Evolutionary conservation across 345 rosid genomes (phyloP).

Genomic region (Raphanus raphanistrum): DNA sequence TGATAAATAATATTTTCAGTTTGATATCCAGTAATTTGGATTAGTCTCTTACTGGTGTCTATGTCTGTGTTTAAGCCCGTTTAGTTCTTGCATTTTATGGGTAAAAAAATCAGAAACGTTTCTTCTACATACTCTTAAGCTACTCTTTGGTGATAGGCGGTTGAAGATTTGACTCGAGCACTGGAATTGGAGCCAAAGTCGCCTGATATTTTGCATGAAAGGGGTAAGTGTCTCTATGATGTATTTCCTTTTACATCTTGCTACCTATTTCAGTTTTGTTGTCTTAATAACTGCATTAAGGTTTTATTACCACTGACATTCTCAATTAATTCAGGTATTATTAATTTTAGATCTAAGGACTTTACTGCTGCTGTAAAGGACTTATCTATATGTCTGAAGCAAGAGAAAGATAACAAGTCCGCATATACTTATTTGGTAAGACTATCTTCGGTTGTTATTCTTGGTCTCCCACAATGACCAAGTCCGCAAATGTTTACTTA

Average conservation of each 20-base stretch:
- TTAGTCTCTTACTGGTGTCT: constrained; percentile 10
- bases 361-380: constrained; percentile 83
- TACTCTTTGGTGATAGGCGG: constrained; percentile 63
- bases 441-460: constrained; percentile 23
- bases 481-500: constrained; percentile 2
- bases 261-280: constrained; percentile 9
- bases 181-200: constrained; percentile 84
- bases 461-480: constrained; percentile 17
- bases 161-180: constrained; percentile 86
- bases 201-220: constrained; percentile 88
- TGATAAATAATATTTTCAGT: constrained; percentile 15
- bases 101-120: constrained; percentile 4
- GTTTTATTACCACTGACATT: constrained; percentile 22
- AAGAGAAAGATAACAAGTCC: constrained; percentile 84
- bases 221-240: constrained; percentile 56
- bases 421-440: constrained; percentile 88
- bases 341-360: constrained; percentile 91
- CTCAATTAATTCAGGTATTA: constrained; percentile 69
- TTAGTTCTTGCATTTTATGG: constrained; percentile 12
- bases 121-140: constrained; percentile 25
- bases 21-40: constrained; percentile 6
- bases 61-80: constrained; percentile 10
- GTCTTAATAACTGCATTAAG: background rate
- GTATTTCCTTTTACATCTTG: constrained; percentile 5
- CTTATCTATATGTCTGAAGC: constrained; percentile 75